Base-by-base conservation (phyloP, 1,284 basidiomycete genomes). In the Golubevia sp. region DNA sequence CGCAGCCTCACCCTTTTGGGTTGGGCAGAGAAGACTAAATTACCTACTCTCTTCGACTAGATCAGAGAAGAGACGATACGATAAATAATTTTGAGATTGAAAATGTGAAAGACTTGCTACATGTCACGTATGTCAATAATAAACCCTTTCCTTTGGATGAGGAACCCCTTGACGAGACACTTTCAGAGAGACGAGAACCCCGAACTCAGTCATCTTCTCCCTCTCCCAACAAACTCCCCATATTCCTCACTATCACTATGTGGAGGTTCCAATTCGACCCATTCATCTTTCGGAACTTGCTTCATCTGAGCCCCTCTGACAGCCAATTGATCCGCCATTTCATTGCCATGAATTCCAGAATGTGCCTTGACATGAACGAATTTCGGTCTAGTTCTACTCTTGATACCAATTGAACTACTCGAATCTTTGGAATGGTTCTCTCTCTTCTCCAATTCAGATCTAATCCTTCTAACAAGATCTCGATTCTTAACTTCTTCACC, bases 311-410 rank as follows among this genome's bases (percentile, higher is more conserved):
- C 82, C 1, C 91, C 91, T 3, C 84, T 48, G 64, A 89, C 89
- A 5, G 91, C 91, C 63, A 90, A 86, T 25, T 66, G 70, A 80
- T 94, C 92, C 0, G 92, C 92, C 59, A 88, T 89, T 63, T 93
- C 91, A 77, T 94, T 94, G 1, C 92, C 92, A 59, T 84, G 84
- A 51, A 89, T 85, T 0, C 91, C 91, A 2, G 84, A 85, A 70
- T 94, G 92, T 0, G 90, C 92, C 58, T 88, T 87, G 56, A 94
- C 91, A 65, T 92, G 87, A 63, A 88, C 83, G 15, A 93, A 85
- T 25, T 82, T 82, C 21, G 76, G 72, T 0, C 61, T 58, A 13
- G 55, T n/a, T n/a, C n/a, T n/a, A n/a, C n/a, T n/a, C n/a, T n/a
- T n/a, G n/a, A n/a, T n/a, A n/a, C n/a, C n/a, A n/a, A n/a, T n/a